Conservation (phyloP, 179 eudicot species). For the Beta macrorhiza region DNA sequence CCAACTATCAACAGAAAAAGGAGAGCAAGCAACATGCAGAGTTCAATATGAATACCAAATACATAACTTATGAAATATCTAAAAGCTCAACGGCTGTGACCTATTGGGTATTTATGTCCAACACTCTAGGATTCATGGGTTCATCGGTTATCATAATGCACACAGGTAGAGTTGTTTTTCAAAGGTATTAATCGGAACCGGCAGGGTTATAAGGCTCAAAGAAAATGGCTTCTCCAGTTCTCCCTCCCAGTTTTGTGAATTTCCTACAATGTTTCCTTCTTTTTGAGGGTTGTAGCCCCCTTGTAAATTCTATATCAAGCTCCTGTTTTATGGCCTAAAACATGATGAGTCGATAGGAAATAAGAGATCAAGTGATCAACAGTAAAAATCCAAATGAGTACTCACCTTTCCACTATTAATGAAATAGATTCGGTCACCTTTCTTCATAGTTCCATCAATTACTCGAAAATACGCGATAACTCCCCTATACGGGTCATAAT, state of each 20-base stretch:
- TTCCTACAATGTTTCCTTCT: background rate
- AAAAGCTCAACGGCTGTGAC: background rate
- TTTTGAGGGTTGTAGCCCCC: background rate
- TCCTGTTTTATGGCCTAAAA: background rate
- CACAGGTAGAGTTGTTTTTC: background rate
- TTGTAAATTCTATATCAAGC: background rate
- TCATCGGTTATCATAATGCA: background rate
- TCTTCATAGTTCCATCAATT: constrained; percentile 84
- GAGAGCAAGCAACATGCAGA: background rate
- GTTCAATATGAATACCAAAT: background rate
- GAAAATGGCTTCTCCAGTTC: background rate
- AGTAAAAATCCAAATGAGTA: constrained; percentile 1
- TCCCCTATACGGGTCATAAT: constrained; percentile 90
- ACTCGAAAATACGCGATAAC: constrained; percentile 91
- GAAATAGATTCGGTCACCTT: constrained; percentile 82
- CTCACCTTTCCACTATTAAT: constrained; percentile 89
- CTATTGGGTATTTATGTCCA: background rate
- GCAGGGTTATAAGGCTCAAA: constrained; percentile 1
- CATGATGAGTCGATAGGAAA: background rate
- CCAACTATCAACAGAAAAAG: background rate
- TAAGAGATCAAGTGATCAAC: background rate
- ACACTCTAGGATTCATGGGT: background rate
- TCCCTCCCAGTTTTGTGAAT: background rate
- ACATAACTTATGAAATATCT: background rate
- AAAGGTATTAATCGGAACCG: constrained; percentile 2